Conservation (phyloP, 306 rosid genomes). For the Cucurbita pepo region DNA sequence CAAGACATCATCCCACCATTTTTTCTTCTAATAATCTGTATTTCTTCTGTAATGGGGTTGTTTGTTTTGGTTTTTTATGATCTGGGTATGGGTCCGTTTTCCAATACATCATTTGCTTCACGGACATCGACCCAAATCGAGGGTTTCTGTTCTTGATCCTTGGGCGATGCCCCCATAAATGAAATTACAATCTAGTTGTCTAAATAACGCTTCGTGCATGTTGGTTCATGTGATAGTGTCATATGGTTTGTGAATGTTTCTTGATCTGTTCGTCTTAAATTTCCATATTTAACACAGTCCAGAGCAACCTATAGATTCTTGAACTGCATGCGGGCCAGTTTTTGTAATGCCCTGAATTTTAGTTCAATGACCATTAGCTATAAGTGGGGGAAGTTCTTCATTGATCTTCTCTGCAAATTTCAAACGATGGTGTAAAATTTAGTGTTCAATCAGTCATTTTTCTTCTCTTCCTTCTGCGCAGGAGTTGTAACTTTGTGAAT, state of each 20-base stretch:
- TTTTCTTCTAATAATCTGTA: conserved; percentile 7
- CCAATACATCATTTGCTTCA: conserved; percentile 2
- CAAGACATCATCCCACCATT: background rate
- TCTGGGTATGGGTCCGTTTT: conserved; percentile 27
- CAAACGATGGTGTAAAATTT: background rate
- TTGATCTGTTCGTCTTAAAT: background rate
- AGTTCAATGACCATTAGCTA: conserved; percentile 15
- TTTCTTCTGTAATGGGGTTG: conserved; percentile 15
- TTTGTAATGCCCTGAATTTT: conserved; percentile 1
- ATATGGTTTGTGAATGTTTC: background rate
- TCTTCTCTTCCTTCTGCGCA: background rate
- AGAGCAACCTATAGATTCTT: background rate
- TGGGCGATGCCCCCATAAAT: background rate
- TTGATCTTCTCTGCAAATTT: conserved; percentile 4
- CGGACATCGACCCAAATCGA: background rate
- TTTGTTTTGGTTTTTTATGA: conserved; percentile 27
- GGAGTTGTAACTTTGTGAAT: conserved; percentile 6
- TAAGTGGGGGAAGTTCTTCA: conserved; percentile 7
- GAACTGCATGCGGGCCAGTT: background rate
- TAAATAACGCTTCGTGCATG: conserved; percentile 2
- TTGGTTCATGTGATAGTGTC: background rate
- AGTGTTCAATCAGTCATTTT: background rate
- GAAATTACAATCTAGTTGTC: background rate
- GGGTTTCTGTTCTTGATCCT: background rate
- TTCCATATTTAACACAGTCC: background rate